Evolutionary conservation across 2,329 filamentous ascomycete species (phyloP).

Genomic region (Aspergillus sp.): DNA sequence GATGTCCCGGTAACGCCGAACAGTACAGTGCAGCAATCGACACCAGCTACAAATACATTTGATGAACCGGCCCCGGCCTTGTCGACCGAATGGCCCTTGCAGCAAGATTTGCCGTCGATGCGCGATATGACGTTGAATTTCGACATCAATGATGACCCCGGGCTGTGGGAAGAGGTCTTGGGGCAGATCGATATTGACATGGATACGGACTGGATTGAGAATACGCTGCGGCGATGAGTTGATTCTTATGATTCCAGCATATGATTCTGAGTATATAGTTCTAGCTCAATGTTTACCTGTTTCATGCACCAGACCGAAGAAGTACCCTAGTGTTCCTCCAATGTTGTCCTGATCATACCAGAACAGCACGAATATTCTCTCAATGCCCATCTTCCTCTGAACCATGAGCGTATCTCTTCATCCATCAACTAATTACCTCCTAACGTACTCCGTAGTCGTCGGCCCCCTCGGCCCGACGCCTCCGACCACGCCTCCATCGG

Average conservation of each 20-base stretch:
- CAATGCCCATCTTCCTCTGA: background rate
- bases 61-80: conserved; percentile 4
- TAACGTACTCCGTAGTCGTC: background rate
- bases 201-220: conserved; percentile 42
- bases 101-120: conserved; percentile 21
- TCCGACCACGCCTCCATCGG: conserved; percentile 20
- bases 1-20: conserved; percentile 14
- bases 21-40: conserved; percentile 14
- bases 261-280: background rate
- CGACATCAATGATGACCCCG: conserved; percentile 38
- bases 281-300: background rate
- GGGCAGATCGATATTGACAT: conserved; percentile 42
- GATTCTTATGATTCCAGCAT: background rate
- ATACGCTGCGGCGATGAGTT: conserved; percentile 26
- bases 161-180: conserved; percentile 43
- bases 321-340: too few relatives aligned
- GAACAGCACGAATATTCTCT: too few relatives aligned
- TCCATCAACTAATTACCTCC: background rate
- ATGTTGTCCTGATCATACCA: too few relatives aligned
- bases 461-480: conserved; percentile 18
- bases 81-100: conserved; percentile 18
- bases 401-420: background rate
- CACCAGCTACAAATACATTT: conserved; percentile 3
- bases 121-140: conserved; percentile 36
- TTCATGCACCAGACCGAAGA: background rate